Base-by-base conservation (phyloP, 768 basidiomycete genomes). In the Podaxis pistillaris region DNA sequence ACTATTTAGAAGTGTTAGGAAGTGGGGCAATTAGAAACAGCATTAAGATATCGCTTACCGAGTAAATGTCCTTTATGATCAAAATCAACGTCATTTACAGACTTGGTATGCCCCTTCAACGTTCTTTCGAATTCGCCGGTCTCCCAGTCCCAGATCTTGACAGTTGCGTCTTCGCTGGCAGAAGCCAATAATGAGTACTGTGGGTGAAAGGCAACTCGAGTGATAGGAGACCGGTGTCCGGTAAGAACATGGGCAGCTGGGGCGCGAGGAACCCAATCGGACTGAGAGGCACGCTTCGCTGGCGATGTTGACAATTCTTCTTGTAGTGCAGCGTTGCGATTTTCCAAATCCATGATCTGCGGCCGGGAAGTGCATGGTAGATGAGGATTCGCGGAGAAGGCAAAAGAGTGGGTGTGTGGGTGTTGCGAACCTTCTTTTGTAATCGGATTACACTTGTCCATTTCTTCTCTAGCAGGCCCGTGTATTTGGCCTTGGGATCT, bases 111-210 rank as follows among this genome's bases (percentile, higher is more conserved):
- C 6, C 94, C 92, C 74, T 95, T 96, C 63, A 96, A 74, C 9
- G 94, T 96, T 66, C 93, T 78, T 74, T 96, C 94, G 72, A 94
- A 91, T 68, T 96, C 94, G 46, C 94, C 94, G 33, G 91, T 90
- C 73, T 96, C 94, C 94, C 94, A 96, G 69, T 96, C 94, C 94
- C 94, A 96, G 52, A 96, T 87, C 79, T 96, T 96, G 67, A 96
- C 83, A 1, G 88, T 94, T 56, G 92, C 83, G 71, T 96, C 94
- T 70, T 94, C 93, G 67, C 91, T 93, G 13, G 92, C 92, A 41
- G 88, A 90, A 22, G 90, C 94, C 49, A 96, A 75, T 7, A 92
- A 77, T 30, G 88, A 91, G 75, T 90, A 96, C 52, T 87, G 81
- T 0, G 94, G 94, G 71, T 96, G 95, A 72, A 96, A 96, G 4